Evolutionary conservation across 805 yeast species (phyloP).

Genomic region (Blastobotrys americana): DNA sequence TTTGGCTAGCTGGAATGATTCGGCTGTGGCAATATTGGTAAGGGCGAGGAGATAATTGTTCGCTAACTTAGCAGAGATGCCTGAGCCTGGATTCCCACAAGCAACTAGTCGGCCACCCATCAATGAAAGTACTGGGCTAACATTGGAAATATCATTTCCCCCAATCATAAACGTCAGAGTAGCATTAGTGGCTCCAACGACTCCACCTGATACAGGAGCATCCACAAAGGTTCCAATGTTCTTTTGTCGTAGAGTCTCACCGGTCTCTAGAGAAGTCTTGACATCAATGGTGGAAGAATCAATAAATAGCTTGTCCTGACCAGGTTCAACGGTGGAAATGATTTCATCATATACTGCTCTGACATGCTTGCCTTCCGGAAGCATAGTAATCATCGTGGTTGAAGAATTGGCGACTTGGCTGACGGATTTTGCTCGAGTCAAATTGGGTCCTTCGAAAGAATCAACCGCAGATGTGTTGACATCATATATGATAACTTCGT

Average conservation of each 20-base stretch:
- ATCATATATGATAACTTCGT: conserved; percentile 41
- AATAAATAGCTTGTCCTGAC: conserved; percentile 30
- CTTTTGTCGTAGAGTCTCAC: conserved; percentile 33
- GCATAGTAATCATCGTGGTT: conserved; percentile 42
- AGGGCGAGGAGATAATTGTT: conserved; percentile 48
- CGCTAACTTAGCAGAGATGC: conserved; percentile 48
- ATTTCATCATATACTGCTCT: conserved; percentile 36
- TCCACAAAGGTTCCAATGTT: conserved; percentile 40
- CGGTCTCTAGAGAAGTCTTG: conserved; percentile 38
- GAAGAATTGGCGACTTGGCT: conserved; percentile 23
- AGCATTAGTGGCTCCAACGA: conserved; percentile 46
- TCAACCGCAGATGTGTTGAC: conserved; percentile 28
- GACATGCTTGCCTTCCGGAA: conserved; percentile 49
- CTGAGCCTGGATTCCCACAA: conserved; percentile 46
- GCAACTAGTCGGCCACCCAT: conserved; percentile 47
- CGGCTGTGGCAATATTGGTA: conserved; percentile 48
- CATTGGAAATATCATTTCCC: conserved; percentile 24
- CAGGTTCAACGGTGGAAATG: conserved; percentile 18
- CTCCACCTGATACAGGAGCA: conserved; percentile 53
- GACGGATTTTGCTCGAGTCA: conserved; percentile 16
- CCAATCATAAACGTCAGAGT: conserved; percentile 49
- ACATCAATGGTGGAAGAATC: conserved; percentile 50
- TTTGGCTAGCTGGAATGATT: conserved; percentile 47
- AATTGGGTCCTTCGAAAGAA: conserved; percentile 24
- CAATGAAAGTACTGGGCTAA: conserved; percentile 27